Conservation (phyloP, 305 asterid genomes). For the Fraxinus greggii region DNA sequence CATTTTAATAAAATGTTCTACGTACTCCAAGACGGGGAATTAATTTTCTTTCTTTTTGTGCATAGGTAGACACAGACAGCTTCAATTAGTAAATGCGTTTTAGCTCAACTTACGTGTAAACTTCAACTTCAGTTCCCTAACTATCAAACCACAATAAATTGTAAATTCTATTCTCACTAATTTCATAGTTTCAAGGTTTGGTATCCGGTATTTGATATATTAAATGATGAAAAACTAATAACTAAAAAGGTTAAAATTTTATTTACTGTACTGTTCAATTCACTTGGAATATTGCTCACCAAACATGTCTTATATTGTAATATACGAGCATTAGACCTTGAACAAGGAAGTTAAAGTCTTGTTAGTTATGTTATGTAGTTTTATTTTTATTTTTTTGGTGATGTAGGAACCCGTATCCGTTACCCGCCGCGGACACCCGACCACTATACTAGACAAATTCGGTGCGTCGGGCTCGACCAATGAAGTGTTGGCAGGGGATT, state of each 20-base stretch:
- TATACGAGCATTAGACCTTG: background rate
- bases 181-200: background rate
- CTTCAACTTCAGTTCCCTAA: background rate
- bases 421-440: no score
- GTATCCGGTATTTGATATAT: background rate
- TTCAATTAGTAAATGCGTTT: background rate
- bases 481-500: no score
- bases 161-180: background rate
- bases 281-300: background rate
- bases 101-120: slow-evolving; percentile 28
- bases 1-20: background rate
- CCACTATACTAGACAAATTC: no score
- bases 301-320: background rate
- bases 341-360: background rate
- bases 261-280: background rate
- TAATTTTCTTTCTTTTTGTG: background rate
- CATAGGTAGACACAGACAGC: background rate
- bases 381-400: no score
- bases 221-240: background rate
- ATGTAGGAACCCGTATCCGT: no score
- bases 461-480: no score
- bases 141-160: background rate
- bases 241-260: background rate
- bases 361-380: background rate
- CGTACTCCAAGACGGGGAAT: background rate